Evolutionary conservation across 2,329 filamentous ascomycete species (phyloP), one percentile per base, ranked within the genome.

Genomic region (Penicillium sp.): DNA sequence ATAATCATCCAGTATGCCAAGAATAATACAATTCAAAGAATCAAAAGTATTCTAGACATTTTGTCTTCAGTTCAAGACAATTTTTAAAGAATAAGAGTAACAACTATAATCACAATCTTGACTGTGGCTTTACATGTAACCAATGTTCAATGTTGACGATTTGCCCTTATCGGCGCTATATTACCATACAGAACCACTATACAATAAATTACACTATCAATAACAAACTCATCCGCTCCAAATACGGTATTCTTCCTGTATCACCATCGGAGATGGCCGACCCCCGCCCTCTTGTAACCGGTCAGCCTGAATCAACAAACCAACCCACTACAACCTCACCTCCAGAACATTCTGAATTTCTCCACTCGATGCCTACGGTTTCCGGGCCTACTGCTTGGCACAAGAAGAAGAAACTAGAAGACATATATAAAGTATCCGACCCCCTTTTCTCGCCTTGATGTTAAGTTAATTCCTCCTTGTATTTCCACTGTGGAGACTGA

Each of bases 251-350:
- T 14, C 7, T 11, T 22, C 4, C 2, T 17, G 45, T 28, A 51
- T 11, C 9, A 5, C 10, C n/a, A 60, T 64, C 67, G 68, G 68
- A 66, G 61, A 48, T 50, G 53, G 67, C 67, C 67, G 68, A 59
- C 45, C 44, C 48, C 63, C 62, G 64, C 53, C 25, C 6, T 25
- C 17, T 10, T 31, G 14, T 25, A 17, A 14, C 7, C 17, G 14
- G 46, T n/a, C 8, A 17, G 36, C 28, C 28, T 26, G 25, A 31
- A 41, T 43, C 37, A 28, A 19, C 48, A 25, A 17, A 16, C 26
- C 11, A 31, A 50, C 17, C 17, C 11, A 26, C 48, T 25, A n/a
- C 43, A 25, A 25, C 16, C 19, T 25, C 26, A 22, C 11, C 11
- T 10, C n/a, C 9, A 22, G 35, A 26, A 44, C 16, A 10, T 11